Evolutionary conservation across 2,329 filamentous ascomycete species (phyloP).

Genomic region (Trichoderma arundinaceum): DNA sequence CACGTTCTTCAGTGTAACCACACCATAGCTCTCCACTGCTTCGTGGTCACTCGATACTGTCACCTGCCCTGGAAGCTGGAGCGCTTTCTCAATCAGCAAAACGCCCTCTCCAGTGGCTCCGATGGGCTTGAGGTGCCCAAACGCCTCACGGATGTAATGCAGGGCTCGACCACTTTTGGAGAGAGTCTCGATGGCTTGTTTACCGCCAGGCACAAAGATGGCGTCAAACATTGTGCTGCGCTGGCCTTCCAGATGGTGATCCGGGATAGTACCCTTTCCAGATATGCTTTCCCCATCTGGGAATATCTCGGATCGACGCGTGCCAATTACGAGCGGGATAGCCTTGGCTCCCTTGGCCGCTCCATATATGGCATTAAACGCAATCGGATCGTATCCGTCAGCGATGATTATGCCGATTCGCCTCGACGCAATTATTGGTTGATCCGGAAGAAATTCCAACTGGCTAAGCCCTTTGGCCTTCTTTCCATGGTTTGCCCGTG

Average conservation of each 20-base stretch:
- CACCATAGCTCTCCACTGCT: conserved; percentile 72
- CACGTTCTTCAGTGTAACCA: conserved; percentile 68
- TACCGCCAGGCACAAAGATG: conserved; percentile 76
- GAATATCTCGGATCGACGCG: conserved; percentile 66
- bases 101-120: conserved; percentile 76
- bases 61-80: conserved; percentile 50
- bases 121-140: conserved; percentile 81
- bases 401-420: conserved; percentile 77
- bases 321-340: conserved; percentile 73
- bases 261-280: conserved; percentile 56
- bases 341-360: conserved; percentile 67
- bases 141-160: conserved; percentile 80
- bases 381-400: conserved; percentile 73
- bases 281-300: conserved; percentile 51
- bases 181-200: conserved; percentile 65
- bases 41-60: conserved; percentile 51
- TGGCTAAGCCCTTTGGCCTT: conserved; percentile 73
- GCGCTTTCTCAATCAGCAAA: conserved; percentile 60
- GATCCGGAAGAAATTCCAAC: conserved; percentile 66
- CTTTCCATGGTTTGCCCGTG: conserved; percentile 67
- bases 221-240: conserved; percentile 83
- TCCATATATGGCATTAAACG: conserved; percentile 69
- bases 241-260: conserved; percentile 81
- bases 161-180: conserved; percentile 72
- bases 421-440: conserved; percentile 71